Evolutionary conservation across 2,329 filamentous ascomycete genomes (phyloP), one percentile per base, ranked within the genome.

Genomic region (Colletotrichum sp.): DNA sequence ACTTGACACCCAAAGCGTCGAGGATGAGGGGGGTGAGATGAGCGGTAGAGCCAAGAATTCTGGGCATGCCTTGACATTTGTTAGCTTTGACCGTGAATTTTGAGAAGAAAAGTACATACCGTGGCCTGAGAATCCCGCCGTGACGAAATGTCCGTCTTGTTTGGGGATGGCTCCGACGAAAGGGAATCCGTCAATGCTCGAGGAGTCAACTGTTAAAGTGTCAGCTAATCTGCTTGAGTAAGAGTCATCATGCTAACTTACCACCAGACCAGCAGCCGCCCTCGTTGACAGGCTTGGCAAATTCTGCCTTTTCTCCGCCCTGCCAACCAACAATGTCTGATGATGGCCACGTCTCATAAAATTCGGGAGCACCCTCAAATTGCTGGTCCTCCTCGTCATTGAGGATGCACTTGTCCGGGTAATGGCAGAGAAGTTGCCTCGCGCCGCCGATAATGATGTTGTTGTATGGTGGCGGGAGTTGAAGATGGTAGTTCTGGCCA

Each of bases 151-250:
- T 10, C 64, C 64, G 10, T 67, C 36, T 21, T 43, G 38, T 12
- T 32, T 5, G 9, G 64, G 64, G 28, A 67, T 48, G 9, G 64
- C 36, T 2, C 64, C 64, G 15, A 67, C 64, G 1, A 67, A 67
- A 3, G 64, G 64, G 36, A 67, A 67, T 6, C 24, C 36, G 64
- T 67, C 64, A 28, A 67, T 67, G n/a, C 64, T 67, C 64, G 30
- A 52, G 24, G 64, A 67, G 64, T 67, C 64, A 9, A 67, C 64
- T 67, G 18, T 21, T 3, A 55, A 52, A 5, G 1, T 36, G 28
- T 34, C 30, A 21, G 0, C 18, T 1, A 0, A 1, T 52, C 43
- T 21, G n/a, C 4, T 8, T 4, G 3, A 4, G n/a, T 52, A 21
- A 13, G 0, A 4, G 5, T 55, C 12, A 18, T 13, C 2, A 32